Evolutionary conservation across 495 filamentous ascomycete species (phyloP).

Genomic region (Hyaloscypha hepaticicola): DNA sequence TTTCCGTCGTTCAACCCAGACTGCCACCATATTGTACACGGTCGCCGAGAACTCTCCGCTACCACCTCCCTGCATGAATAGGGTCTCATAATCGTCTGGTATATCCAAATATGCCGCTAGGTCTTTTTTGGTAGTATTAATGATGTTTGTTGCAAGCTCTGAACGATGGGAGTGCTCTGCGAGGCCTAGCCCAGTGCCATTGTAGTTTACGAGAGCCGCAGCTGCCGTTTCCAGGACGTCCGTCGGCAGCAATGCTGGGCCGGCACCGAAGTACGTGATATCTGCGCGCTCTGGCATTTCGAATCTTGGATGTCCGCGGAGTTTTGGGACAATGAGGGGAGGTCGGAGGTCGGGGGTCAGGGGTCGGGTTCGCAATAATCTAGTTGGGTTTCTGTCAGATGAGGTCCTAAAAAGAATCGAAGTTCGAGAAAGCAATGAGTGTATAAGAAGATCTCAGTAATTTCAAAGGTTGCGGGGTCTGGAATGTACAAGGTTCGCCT

Average conservation of each 20-base stretch:
- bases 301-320: background rate
- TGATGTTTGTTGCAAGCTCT: slow-evolving; percentile 66
- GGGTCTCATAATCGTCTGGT: slow-evolving; percentile 71
- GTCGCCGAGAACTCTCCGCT: slow-evolving; percentile 79
- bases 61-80: slow-evolving; percentile 84
- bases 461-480: background rate
- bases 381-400: slow-evolving; percentile 1
- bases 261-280: slow-evolving; percentile 80
- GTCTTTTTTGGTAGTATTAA: slow-evolving; percentile 63
- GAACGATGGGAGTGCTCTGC: slow-evolving; percentile 90
- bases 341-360: too few species aligned
- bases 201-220: slow-evolving; percentile 75
- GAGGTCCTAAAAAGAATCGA: background rate
- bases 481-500: background rate
- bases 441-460: background rate
- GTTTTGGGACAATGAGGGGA: too few species aligned
- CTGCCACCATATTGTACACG: slow-evolving; percentile 74
- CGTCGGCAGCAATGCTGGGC: slow-evolving; percentile 80
- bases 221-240: slow-evolving; percentile 71
- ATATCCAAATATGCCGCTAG: slow-evolving; percentile 70
- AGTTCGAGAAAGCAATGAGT: background rate
- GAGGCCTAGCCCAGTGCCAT: slow-evolving; percentile 74
- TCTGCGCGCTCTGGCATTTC: slow-evolving; percentile 48
- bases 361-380: background rate
- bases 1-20: slow-evolving; percentile 72